Evolutionary conservation across 2,329 filamentous ascomycete species (phyloP).

Genomic region (Aspergillus awamori): DNA sequence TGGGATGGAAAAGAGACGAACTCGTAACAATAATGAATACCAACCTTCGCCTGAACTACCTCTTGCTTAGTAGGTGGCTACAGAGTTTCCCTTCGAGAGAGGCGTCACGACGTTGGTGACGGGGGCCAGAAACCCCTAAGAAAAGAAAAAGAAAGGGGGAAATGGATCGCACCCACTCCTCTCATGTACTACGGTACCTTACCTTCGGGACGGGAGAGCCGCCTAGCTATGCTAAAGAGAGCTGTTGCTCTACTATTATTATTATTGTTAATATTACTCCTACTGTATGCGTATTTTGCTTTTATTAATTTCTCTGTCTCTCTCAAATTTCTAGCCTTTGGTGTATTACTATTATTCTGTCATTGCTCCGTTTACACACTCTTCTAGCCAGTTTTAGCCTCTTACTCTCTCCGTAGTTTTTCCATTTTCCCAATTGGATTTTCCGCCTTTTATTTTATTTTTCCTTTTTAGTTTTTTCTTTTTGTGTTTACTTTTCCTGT

Average conservation of each 20-base stretch:
- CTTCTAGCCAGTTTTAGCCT: constrained; percentile 11
- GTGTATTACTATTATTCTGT: neutral
- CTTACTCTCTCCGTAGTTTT: constrained; percentile 1
- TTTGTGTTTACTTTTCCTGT: constrained; percentile 10
- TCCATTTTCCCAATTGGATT: constrained; percentile 8
- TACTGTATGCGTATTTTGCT: constrained; percentile 18
- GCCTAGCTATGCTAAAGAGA: constrained; percentile 29
- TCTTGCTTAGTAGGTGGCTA: neutral
- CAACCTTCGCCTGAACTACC: neutral
- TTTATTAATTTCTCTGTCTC: constrained; percentile 17
- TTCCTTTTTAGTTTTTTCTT: constrained; percentile 8
- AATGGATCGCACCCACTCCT: constrained; percentile 23
- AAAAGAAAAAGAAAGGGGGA: constrained; percentile 31
- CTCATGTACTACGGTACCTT: constrained; percentile 30
- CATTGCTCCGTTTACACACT: constrained; percentile 4
- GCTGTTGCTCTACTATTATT: constrained; percentile 11
- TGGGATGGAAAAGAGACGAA: neutral
- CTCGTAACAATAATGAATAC: neutral
- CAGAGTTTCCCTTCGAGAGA: neutral
- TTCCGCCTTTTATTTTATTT: constrained; percentile 13
- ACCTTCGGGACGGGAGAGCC: constrained; percentile 39
- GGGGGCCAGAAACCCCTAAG: constrained; percentile 20
- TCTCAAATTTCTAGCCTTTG: constrained; percentile 12
- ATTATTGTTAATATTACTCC: constrained; percentile 15
- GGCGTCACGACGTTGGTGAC: constrained; percentile 22